phyloP scores from a whole-genome alignment of 1,139 yeast genomes.

The Geotrichum carabidarum region DNA sequence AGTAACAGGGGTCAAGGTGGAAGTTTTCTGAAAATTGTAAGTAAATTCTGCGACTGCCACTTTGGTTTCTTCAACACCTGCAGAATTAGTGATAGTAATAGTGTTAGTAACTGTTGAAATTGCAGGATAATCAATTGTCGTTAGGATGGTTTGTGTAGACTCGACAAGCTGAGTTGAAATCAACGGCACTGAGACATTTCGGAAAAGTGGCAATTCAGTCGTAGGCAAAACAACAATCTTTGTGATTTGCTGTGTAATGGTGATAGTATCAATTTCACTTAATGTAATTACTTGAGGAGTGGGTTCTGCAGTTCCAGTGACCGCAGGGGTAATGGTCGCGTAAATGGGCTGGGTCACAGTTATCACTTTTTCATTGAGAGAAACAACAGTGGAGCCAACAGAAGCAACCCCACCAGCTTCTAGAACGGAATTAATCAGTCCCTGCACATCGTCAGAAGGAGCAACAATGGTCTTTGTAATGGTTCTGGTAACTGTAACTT shows the following conservation, averaged over 20 bases:
- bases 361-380: background rate
- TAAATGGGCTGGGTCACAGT: constrained; percentile 11
- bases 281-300: constrained; percentile 6
- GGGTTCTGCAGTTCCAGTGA: constrained; percentile 1
- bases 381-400: constrained; percentile 10
- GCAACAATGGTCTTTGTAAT: constrained; percentile 9
- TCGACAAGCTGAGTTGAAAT: constrained; percentile 2
- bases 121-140: background rate
- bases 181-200: constrained; percentile 2
- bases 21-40: constrained; percentile 7
- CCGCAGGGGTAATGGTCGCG: constrained; percentile 3
- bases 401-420: constrained; percentile 10
- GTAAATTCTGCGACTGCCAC: constrained; percentile 10
- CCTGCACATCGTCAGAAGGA: constrained; percentile 6
- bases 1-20: constrained; percentile 10
- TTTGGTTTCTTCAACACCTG: constrained; percentile 1
- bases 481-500: constrained; percentile 9
- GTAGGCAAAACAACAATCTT: background rate
- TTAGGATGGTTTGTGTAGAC: constrained; percentile 3
- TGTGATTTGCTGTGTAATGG: constrained; percentile 3
- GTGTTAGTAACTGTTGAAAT: constrained; percentile 13
- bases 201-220: background rate
- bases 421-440: constrained; percentile 9
- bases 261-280: constrained; percentile 13
- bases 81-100: constrained; percentile 5